Evolutionary conservation across 768 basidiomycete genomes (phyloP), one percentile per base, ranked within the genome.

Genomic region (Tulasnella sp.): DNA sequence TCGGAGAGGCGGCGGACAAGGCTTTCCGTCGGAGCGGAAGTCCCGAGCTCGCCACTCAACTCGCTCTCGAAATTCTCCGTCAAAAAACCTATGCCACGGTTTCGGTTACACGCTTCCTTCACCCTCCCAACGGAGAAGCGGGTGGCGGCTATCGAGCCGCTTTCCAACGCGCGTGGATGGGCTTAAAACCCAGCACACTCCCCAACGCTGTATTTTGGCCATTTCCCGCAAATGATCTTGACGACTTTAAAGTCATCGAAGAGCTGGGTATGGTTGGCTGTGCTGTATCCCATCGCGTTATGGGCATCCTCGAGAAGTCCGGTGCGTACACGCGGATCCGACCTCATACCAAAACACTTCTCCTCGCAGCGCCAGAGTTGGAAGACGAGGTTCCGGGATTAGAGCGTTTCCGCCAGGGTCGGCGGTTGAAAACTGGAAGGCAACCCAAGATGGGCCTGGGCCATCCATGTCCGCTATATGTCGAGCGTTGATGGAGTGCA

Each of bases 181-280:
- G 6, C 9, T 60, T 60, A 12, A 24, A 60, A 9, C 28, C 58
- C 8, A 12, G 22, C 8, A 24, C 58, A 31, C 8, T 6, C 8
- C 3, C 18, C 3, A 22, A 31, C 9, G 58, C 24, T 3, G 58
- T n/a, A 31, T 60, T 60, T 31, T 60, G 58, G 58, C 58, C 58
- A 31, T 60, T 46, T 81, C 37, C 81, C 76, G n/a, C 80, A 82
- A 60, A 79, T 83, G 20, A 81, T 83, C 22, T 42, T 22, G 76
- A 78, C 22, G 82, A 83, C 44, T 42, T 69, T n/a, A 48, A 76
- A 48, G 54, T 83, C 12, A 80, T 83, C 46, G 81, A 82, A 31
- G 83, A 83, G 72, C 78, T 83, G 64, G 77, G 78, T 24, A 81
- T 83, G 82, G 41, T 75, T 18, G 83, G 75, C 58, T 74, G 79